Conservation (phyloP, 2,329 filamentous ascomycete genomes). For the Incumbomyces lentus region DNA sequence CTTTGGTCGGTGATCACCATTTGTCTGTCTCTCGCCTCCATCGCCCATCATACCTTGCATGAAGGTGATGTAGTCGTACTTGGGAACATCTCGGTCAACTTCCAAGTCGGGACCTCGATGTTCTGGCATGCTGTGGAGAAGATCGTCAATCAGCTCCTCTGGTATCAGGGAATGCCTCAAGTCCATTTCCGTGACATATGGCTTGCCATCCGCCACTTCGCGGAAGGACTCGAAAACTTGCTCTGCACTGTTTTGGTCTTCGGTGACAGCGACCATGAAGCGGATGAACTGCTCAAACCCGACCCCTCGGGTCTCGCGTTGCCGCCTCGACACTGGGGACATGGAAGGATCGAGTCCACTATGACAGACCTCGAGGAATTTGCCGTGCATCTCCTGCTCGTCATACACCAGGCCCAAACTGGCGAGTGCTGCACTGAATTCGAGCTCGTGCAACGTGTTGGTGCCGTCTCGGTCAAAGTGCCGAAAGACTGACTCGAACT, state of each 20-base stretch:
- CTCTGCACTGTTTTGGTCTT: constrained; percentile 97
- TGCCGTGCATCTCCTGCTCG: constrained; percentile 95
- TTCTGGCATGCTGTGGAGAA: constrained; percentile 73
- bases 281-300: constrained; percentile 98
- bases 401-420: constrained; percentile 91
- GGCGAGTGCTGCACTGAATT: constrained; percentile 93
- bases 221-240: constrained; percentile 97
- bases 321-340: constrained; percentile 18
- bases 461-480: constrained; percentile 92
- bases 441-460: constrained; percentile 82
- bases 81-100: constrained; percentile 70
- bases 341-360: constrained; percentile 29
- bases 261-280: constrained; percentile 98
- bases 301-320: constrained; percentile 46
- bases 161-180: constrained; percentile 88
- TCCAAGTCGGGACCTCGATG: constrained; percentile 79
- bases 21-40: constrained; percentile 15
- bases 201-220: constrained; percentile 96
- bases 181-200: constrained; percentile 96
- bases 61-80: constrained; percentile 94
- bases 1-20: constrained; percentile 14
- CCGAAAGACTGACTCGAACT: constrained; percentile 96
- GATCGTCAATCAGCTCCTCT: constrained; percentile 90
- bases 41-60: constrained; percentile 74
- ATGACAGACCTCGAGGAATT: constrained; percentile 72